Percentiles rank a stretch among this genome's conserved stretches.
phyloP scores from a whole-genome alignment of 805 yeast genomes.

The Ogataea paraovalis region DNA sequence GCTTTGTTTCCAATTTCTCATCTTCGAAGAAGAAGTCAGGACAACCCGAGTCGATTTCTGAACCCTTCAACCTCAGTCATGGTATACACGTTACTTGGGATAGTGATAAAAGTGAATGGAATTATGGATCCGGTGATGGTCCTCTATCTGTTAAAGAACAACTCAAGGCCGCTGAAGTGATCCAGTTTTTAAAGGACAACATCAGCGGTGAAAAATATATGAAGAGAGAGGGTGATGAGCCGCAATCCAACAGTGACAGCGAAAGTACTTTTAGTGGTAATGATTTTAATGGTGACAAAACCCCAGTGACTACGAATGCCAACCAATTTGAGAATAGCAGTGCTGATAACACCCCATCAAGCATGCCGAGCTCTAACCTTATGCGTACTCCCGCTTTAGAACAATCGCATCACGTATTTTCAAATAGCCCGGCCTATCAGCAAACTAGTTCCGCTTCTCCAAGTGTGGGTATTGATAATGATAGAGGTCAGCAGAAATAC shows the following conservation, averaged over 20 bases:
- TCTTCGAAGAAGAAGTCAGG: constrained; percentile 1
- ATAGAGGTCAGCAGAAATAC: neutral
- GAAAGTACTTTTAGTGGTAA: constrained; percentile 16
- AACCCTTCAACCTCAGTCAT: constrained; percentile 87
- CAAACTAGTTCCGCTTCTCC: neutral
- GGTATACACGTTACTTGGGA: constrained; percentile 67
- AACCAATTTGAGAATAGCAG: constrained; percentile 12
- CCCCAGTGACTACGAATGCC: constrained; percentile 13
- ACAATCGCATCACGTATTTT: constrained; percentile 11
- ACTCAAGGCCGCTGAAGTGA: constrained; percentile 61
- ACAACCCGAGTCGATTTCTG: constrained; percentile 48
- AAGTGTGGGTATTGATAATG: neutral
- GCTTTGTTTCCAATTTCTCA: constrained; percentile 28
- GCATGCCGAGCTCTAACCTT: constrained; percentile 8
- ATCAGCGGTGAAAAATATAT: constrained; percentile 27
- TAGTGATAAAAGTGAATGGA: constrained; percentile 1
- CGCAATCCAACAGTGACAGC: constrained; percentile 19
- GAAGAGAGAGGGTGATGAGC: constrained; percentile 23
- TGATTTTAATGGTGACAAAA: constrained; percentile 8
- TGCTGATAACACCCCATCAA: constrained; percentile 11
- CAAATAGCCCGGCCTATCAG: constrained; percentile 1
- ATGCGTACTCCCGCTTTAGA: constrained; percentile 8
- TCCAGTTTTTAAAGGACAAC: constrained; percentile 26
- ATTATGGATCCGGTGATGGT: constrained; percentile 1
- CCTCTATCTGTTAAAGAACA: neutral